Percentiles rank a stretch among this genome's conserved stretches.
These are phyloP conservation scores for Coffea humblotiana DNA, from an alignment of 305 asterid genomes.

Conservation along the genomic window DNA sequence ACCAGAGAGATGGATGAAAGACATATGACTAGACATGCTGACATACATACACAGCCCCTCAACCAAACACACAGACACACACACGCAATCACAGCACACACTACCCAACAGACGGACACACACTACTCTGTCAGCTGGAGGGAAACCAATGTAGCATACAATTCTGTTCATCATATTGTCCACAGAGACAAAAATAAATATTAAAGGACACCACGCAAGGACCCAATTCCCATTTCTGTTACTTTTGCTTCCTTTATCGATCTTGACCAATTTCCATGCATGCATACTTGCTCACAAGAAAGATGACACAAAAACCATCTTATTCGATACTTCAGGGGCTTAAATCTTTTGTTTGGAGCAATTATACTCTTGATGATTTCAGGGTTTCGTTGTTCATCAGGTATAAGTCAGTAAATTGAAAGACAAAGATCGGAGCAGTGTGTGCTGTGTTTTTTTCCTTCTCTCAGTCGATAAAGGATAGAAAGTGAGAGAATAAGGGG, in stretches of 20 bases:
- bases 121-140: constrained; percentile 33
- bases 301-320: background rate
- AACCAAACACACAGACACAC: constrained; percentile 6
- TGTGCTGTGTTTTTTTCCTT: background rate
- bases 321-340: background rate
- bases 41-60: constrained; percentile 21
- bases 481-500: constrained; percentile 1
- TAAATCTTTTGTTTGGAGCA: too few relatives aligned
- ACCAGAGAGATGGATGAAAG: constrained; percentile 15
- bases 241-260: background rate
- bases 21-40: constrained; percentile 28
- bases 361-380: background rate
- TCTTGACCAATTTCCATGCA: background rate
- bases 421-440: background rate
- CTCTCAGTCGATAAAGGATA: background rate
- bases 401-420: background rate
- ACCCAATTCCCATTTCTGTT: background rate
- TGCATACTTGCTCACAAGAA: background rate
- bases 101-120: background rate
- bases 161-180: constrained; percentile 12
- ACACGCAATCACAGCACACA: background rate
- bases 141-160: constrained; percentile 29
- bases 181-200: background rate
- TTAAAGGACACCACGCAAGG: background rate
- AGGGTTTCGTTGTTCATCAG: background rate